phyloP scores from a whole-genome alignment of 1,139 yeast genomes.

The Protomyces arabidopsidicola region DNA sequence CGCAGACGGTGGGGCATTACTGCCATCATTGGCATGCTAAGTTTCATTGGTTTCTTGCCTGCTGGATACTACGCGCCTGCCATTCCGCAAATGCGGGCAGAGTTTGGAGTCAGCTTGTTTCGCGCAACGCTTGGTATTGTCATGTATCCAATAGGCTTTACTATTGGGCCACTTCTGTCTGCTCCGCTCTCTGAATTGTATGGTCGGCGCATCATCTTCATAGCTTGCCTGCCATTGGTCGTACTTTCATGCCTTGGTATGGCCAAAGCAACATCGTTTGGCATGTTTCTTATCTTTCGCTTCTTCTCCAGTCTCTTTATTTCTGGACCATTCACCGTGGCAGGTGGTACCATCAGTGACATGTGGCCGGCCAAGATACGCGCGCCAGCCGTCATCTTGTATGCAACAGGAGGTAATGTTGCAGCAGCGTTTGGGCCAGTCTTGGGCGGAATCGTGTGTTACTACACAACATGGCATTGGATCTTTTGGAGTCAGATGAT shows the following conservation, averaged over 20 bases:
- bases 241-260: slow-evolving; percentile 55
- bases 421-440: slow-evolving; percentile 79
- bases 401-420: slow-evolving; percentile 60
- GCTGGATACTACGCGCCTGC: slow-evolving; percentile 22
- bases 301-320: slow-evolving; percentile 77
- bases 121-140: slow-evolving; percentile 40
- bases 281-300: slow-evolving; percentile 54
- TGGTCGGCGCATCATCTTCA: slow-evolving; percentile 49
- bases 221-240: slow-evolving; percentile 52
- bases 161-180: slow-evolving; percentile 55
- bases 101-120: slow-evolving; percentile 6
- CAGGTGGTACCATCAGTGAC: slow-evolving; percentile 70
- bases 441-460: slow-evolving; percentile 72
- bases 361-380: slow-evolving; percentile 12
- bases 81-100: slow-evolving; percentile 1
- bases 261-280: slow-evolving; percentile 53
- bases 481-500: slow-evolving; percentile 50
- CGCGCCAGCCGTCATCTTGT: slow-evolving; percentile 37
- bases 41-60: slow-evolving; percentile 35
- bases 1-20: slow-evolving; percentile 42
- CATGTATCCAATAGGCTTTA: slow-evolving; percentile 57
- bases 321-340: slow-evolving; percentile 80
- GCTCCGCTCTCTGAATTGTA: slow-evolving; percentile 43
- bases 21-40: slow-evolving; percentile 43
- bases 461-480: slow-evolving; percentile 59